Evolutionary conservation across 257 asterid species (phyloP), one percentile per base, ranked within the genome.

Genomic region (Mentha longifolia): DNA sequence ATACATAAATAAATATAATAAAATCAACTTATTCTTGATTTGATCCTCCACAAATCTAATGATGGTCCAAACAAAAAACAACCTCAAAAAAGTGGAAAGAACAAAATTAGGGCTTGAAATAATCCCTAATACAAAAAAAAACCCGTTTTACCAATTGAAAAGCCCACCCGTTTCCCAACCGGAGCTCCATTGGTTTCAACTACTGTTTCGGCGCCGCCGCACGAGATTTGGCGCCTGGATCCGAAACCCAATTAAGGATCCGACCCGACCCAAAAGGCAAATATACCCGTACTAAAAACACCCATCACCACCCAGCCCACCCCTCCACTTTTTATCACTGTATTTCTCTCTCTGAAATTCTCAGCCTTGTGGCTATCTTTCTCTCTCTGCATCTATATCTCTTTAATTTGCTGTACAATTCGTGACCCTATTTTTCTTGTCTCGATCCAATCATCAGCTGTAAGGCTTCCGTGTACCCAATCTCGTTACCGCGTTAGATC

Each of bases 361-460:
- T 73, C 84, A 76, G 74, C 76, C 78, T 67, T 61, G 78, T 79
- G 80, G 73, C 30, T 71, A 52, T 67, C 73, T 71, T 16, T 72
- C 73, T 68, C 84, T 71, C 66, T 75, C 67, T 71, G 58, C 76
- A 31, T 68, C 76, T 72, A 41, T 62, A 79, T 43, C 83, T 49
- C 46, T 65, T 71, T 30, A 10, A 68, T 67, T 72, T 67, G 68
- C 59, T 20, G 16, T 63, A 56, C 71, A 14, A 25, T 33, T 43
- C 54, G 51, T 28, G 35, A 25, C 63, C 67, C 14, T 17, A 4
- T 11, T 6, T 49, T 51, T 9, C 39, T 17, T 13, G n/a, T 66
- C 60, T 52, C 79, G 83, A 74, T 76, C 78, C 85, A 77, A 79
- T 76, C 82, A 70, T 68, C 74, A 72, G 51, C 85, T 75, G 93